Base-by-base conservation (phyloP, 306 rosid species). In the Dryas alaskensis region DNA sequence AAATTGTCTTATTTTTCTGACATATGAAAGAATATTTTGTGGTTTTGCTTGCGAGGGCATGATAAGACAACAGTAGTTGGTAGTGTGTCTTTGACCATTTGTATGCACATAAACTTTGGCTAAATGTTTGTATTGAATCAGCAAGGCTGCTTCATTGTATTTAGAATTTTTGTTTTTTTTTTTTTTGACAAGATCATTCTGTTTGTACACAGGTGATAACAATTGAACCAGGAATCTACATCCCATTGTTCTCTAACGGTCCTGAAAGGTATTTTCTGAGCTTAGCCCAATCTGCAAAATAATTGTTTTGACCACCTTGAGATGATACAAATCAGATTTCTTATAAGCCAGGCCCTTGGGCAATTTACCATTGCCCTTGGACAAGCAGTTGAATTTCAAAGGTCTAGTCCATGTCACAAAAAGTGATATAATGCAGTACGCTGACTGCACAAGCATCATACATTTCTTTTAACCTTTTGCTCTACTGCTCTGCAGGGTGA, bases 141-240 rank as follows among this genome's bases (percentile, higher is more conserved):
- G 50, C 42, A 1, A 10, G 7, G 59, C 46, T 65, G 54, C 70
- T 55, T 39, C 65, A 39, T 58, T 27, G 37, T 64, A 48, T 49
- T 16, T 45, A 10, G 8, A n/a, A 1, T 8, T 6, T 65, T n/a
- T 8, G 6, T 44, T 16, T 65, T 22, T 22, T 53, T 44, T 7
- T 3, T 46, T 27, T 47, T 45, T 78, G 55, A 76, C 8, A 62
- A 10, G 31, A 19, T 66, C 40, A 31, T 76, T 37, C 68, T 68
- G 45, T 53, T 78, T 68, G 64, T 72, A 86, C 46, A 77, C 86
- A 93, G 97, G 90, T 93, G 60, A 91, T 93, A 84, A 87, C 98
- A 68, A 86, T 93, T 84, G 98, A 93, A 79, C 98, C 97, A 1
- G 97, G 97, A 73, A 86, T 89, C 64, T 93, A 93, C 82, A 79